These are phyloP conservation scores for Colletotrichum sp. DNA, from an alignment of 2,329 filamentous ascomycete species.

Conservation along the genomic window DNA sequence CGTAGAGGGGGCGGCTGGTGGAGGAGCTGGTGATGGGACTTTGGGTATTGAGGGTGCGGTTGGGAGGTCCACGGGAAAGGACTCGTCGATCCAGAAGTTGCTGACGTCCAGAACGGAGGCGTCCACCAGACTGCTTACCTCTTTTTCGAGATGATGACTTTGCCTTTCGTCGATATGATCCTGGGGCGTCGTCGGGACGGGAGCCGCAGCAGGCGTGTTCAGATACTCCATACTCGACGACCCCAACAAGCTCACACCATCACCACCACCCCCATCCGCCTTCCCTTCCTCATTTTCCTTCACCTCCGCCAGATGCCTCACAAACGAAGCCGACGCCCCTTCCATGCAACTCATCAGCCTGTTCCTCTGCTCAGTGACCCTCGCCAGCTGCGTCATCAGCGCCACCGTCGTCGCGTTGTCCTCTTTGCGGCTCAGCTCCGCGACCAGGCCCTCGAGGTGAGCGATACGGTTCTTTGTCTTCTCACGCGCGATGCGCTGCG, in stretches of 20 bases:
- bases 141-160: neutral
- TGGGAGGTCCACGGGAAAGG: neutral
- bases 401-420: slow-evolving; percentile 24
- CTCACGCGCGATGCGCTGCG: slow-evolving; percentile 32
- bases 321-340: neutral
- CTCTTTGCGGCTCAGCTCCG: slow-evolving; percentile 25
- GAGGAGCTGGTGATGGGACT: neutral
- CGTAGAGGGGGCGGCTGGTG: accelerated
- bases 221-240: neutral
- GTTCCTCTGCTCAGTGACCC: slow-evolving; percentile 29
- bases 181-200: neutral
- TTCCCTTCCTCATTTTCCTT: neutral
- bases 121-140: neutral
- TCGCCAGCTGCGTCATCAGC: slow-evolving; percentile 27
- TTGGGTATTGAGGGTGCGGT: neutral
- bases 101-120: neutral
- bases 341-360: neutral
- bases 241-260: neutral
- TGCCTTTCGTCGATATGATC: neutral
- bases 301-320: neutral
- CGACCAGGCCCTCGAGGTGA: slow-evolving; percentile 31
- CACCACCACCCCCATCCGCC: too few species aligned
- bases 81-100: neutral
- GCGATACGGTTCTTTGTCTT: slow-evolving; percentile 34
- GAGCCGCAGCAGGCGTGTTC: neutral